Conservation (phyloP, 352 stramenopile genomes). For the Pythium phragmiticola region DNA sequence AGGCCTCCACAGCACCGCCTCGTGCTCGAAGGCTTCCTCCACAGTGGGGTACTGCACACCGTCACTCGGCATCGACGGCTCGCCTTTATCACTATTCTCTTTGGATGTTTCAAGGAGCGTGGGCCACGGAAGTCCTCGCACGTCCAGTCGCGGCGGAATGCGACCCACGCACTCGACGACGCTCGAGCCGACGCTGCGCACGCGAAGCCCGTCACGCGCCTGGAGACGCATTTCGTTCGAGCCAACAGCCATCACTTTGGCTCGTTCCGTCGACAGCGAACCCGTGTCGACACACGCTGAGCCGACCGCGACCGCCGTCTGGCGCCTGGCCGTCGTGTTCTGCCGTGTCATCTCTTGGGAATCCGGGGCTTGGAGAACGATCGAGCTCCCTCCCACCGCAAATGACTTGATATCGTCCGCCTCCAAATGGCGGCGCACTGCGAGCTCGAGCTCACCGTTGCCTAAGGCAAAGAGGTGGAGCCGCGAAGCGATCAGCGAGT, state of each 20-base stretch:
- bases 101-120: slow-evolving; percentile 8
- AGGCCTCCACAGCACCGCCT: slow-evolving; percentile 1
- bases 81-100: not conserved
- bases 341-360: not conserved
- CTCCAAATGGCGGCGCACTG: not conserved
- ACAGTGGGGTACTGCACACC: not conserved
- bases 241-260: not conserved
- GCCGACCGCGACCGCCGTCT: not conserved
- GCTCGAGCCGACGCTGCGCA: slow-evolving; percentile 3
- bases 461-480: slow-evolving; percentile 4
- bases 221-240: slow-evolving; percentile 4
- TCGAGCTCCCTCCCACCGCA: not conserved
- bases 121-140: slow-evolving; percentile 9
- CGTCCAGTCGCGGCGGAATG: not conserved
- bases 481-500: slow-evolving; percentile 11
- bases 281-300: not conserved
- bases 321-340: not conserved
- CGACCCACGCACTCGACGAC: slow-evolving; percentile 14
- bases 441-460: not conserved
- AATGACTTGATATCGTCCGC: slow-evolving; percentile 2
- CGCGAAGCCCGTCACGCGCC: slow-evolving; percentile 3
- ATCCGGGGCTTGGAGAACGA: not conserved
- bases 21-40: slow-evolving; percentile 3
- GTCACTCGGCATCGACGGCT: not conserved
- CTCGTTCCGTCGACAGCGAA: not conserved